phyloP scores from a whole-genome alignment of 208 protist species.

The Leishmania tropica region DNA sequence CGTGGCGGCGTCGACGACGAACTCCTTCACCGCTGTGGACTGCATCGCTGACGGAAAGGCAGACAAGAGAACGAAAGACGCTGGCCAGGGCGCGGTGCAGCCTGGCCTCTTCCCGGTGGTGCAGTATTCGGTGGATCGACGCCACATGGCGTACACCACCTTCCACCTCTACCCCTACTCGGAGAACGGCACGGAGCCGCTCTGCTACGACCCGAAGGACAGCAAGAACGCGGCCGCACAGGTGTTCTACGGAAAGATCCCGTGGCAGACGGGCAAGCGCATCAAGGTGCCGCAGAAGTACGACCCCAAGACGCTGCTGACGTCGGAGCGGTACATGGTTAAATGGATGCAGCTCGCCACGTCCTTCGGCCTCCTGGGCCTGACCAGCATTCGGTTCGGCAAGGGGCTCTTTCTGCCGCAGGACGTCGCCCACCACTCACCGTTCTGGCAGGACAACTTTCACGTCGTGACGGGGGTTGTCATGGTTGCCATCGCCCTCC shows the following conservation, averaged over 20 bases:
- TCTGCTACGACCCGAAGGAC: conserved; percentile 57
- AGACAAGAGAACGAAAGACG: neutral
- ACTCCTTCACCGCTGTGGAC: neutral
- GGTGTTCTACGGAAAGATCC: conserved; percentile 77
- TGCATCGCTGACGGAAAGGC: neutral
- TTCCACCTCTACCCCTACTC: conserved; percentile 85
- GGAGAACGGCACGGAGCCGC: conserved; percentile 73
- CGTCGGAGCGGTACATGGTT: conserved; percentile 90
- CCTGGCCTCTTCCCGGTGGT: conserved; percentile 43
- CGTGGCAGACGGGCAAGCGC: conserved; percentile 90
- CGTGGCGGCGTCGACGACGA: neutral
- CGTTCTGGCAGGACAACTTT: conserved; percentile 70
- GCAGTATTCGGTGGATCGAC: conserved; percentile 78
- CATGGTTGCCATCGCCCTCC: conserved; percentile 54
- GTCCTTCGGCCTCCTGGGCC: conserved; percentile 72
- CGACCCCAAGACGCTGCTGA: conserved; percentile 89
- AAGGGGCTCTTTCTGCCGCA: conserved; percentile 66
- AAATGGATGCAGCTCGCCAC: conserved; percentile 82
- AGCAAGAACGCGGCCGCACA: conserved; percentile 64
- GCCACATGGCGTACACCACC: conserved; percentile 79
- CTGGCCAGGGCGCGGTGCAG: neutral
- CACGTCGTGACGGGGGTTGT: conserved; percentile 65
- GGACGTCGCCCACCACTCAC: conserved; percentile 41
- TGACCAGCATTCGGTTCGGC: conserved; percentile 78
- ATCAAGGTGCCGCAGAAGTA: conserved; percentile 92